Percentiles rank a stretch among this genome's conserved stretches.
phyloP scores from a whole-genome alignment of 2,329 filamentous ascomycete species.

The Diaporthe sp. region DNA sequence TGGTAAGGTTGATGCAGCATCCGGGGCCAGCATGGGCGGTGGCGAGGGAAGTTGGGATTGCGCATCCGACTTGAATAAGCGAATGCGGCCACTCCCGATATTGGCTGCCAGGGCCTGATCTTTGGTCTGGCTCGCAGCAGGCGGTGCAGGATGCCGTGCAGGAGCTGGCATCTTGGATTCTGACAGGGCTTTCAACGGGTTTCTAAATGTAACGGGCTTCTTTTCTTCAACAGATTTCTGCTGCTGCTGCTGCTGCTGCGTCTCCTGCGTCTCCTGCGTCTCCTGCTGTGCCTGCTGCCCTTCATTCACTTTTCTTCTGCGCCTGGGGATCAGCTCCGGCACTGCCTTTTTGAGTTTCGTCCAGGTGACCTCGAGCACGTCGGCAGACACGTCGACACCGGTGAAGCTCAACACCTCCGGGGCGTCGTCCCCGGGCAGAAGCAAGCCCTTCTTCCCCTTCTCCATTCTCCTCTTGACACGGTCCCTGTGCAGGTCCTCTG shows the following conservation, averaged over 20 bases:
- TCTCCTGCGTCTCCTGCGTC: conserved; percentile 38
- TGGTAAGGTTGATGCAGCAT: conserved; percentile 38
- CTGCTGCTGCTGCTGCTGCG: conserved; percentile 38
- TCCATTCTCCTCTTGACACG: conserved; percentile 37
- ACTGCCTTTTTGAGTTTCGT: conserved; percentile 58
- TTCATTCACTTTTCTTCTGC: conserved; percentile 6
- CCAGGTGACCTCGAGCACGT: conserved; percentile 70
- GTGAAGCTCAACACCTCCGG: conserved; percentile 65
- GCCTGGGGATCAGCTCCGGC: conserved; percentile 45
- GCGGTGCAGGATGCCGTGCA: conserved; percentile 25
- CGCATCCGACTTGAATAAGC: conserved; percentile 46
- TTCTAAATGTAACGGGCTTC: conserved; percentile 3
- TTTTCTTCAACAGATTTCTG: conserved; percentile 4
- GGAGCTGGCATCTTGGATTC: conserved; percentile 32
- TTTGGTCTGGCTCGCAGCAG: conserved; percentile 15
- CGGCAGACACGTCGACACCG: conserved; percentile 68
- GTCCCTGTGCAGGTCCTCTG: conserved; percentile 37
- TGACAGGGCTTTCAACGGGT: conserved; percentile 40
- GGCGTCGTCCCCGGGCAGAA: conserved; percentile 35
- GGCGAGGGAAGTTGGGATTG: conserved; percentile 39
- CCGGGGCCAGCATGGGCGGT: conserved; percentile 35
- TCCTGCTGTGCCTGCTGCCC: conserved; percentile 36
- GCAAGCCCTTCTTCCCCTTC: conserved; percentile 33
- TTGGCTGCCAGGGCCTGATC: conserved; percentile 35
- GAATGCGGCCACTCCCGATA: conserved; percentile 38